Percentiles rank a stretch among this genome's conserved stretches.
phyloP scores from a whole-genome alignment of 495 filamentous ascomycete species.

The Polyplosphaeria fusca region DNA sequence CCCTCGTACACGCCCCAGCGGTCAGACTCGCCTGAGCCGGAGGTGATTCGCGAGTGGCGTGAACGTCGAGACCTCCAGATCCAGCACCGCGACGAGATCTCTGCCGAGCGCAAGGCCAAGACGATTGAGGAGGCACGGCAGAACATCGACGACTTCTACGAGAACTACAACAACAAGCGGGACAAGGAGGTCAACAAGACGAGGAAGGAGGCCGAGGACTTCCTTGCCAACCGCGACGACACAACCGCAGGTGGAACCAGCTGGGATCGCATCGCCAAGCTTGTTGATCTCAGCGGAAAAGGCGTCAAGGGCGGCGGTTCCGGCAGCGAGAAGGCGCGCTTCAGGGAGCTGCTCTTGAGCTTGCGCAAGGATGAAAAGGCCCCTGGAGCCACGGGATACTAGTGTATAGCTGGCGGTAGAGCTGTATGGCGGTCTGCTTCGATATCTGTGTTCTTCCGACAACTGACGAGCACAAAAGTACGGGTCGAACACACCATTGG shows the following conservation, averaged over 20 bases:
- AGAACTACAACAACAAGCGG: conserved; percentile 96
- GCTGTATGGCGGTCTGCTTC: no score
- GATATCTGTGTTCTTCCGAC: no score
- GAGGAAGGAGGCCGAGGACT: conserved; percentile 88
- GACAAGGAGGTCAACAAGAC: conserved; percentile 87
- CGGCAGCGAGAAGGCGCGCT: conserved; percentile 89
- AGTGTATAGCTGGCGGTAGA: no score
- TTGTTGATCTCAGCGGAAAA: conserved; percentile 95
- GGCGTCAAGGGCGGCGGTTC: conserved; percentile 76
- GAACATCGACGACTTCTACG: conserved; percentile 98
- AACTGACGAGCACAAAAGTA: no score
- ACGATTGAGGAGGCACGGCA: conserved; percentile 81
- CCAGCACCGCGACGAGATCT: conserved; percentile 72
- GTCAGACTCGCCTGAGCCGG: conserved; percentile 74
- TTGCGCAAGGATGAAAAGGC: conserved; percentile 93
- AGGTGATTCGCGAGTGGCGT: conserved; percentile 88
- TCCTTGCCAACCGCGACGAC: conserved; percentile 82
- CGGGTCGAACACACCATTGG: no score
- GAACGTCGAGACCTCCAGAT: conserved; percentile 76
- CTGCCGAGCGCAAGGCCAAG: conserved; percentile 70
- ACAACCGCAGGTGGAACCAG: conserved; percentile 90
- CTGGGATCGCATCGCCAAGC: conserved; percentile 96
- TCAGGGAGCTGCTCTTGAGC: conserved; percentile 85
- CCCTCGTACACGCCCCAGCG: conserved; percentile 41
- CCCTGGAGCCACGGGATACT: conserved; percentile 72